These are phyloP conservation scores for Colletotrichum cordylinicola DNA, from an alignment of 2,329 filamentous ascomycete species.

Conservation along the genomic window DNA sequence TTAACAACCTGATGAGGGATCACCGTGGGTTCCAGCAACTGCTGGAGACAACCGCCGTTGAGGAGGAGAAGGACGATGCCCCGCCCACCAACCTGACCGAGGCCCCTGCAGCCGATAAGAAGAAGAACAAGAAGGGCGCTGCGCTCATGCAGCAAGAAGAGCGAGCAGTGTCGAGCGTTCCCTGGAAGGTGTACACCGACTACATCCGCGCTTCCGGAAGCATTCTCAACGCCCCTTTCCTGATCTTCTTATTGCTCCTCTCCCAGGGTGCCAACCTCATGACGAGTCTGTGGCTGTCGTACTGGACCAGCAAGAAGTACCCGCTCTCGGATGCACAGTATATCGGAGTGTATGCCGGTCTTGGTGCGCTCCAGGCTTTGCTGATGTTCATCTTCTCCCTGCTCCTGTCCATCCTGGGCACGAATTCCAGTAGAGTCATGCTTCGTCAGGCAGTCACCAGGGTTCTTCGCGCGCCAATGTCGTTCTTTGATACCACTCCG, in stretches of 20 bases:
- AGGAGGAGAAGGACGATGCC: slow-evolving; percentile 64
- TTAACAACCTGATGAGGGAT: slow-evolving; percentile 82
- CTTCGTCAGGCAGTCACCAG: slow-evolving; percentile 79
- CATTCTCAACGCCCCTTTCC: slow-evolving; percentile 70
- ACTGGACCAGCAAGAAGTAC: slow-evolving; percentile 86
- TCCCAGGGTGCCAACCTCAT: slow-evolving; percentile 86
- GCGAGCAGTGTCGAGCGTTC: slow-evolving; percentile 75
- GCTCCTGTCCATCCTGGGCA: slow-evolving; percentile 78
- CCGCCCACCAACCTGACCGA: slow-evolving; percentile 44
- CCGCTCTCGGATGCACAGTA: slow-evolving; percentile 71
- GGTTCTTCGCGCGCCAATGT: slow-evolving; percentile 77
- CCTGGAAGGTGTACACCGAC: slow-evolving; percentile 79
- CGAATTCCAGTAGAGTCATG: slow-evolving; percentile 81
- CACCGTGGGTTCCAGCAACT: slow-evolving; percentile 81
- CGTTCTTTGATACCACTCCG: slow-evolving; percentile 97
- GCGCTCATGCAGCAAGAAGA: slow-evolving; percentile 77
- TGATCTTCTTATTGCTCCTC: slow-evolving; percentile 68
- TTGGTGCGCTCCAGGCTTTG: slow-evolving; percentile 74
- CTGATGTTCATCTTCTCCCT: slow-evolving; percentile 85
- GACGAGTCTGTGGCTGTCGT: slow-evolving; percentile 92
- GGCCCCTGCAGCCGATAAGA: slow-evolving; percentile 47
- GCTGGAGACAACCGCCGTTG: slow-evolving; percentile 83
- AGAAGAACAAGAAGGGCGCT: slow-evolving; percentile 63
- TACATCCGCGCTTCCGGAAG: slow-evolving; percentile 80
- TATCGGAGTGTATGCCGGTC: slow-evolving; percentile 73